These are phyloP conservation scores for Flaveria trinervia DNA, from an alignment of 129 eudicot species.

Conservation along the genomic window DNA sequence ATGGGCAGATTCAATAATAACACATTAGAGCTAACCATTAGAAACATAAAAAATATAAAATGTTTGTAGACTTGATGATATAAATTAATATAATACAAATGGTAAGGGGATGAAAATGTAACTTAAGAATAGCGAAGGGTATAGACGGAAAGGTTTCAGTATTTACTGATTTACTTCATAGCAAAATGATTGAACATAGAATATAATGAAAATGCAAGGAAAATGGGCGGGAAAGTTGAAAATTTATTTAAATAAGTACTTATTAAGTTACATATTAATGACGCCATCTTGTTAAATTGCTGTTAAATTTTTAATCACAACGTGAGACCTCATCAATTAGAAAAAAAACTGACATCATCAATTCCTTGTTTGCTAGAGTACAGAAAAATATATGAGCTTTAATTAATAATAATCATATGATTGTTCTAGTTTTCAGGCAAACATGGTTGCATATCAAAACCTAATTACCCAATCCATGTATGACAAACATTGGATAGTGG, in stretches of 20 bases:
- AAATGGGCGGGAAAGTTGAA: not conserved
- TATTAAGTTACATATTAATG: no score
- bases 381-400: not conserved
- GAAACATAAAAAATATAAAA: not conserved
- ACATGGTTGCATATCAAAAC: constrained; percentile 81
- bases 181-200: not conserved
- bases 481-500: constrained; percentile 97
- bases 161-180: no score
- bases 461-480: constrained; percentile 94
- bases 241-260: not conserved
- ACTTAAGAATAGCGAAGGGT: no score
- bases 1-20: not conserved
- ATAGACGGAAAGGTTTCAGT: no score
- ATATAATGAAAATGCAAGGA: not conserved
- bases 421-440: constrained; percentile 72
- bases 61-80: not conserved
- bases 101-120: not conserved
- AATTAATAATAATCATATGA: not conserved
- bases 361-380: no score
- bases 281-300: not conserved
- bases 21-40: not conserved
- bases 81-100: not conserved
- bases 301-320: not conserved
- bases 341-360: no score
- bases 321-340: no score